Conservation (phyloP, 1,139 yeast genomes). For the Spencermartinsiella ligniputridi region DNA sequence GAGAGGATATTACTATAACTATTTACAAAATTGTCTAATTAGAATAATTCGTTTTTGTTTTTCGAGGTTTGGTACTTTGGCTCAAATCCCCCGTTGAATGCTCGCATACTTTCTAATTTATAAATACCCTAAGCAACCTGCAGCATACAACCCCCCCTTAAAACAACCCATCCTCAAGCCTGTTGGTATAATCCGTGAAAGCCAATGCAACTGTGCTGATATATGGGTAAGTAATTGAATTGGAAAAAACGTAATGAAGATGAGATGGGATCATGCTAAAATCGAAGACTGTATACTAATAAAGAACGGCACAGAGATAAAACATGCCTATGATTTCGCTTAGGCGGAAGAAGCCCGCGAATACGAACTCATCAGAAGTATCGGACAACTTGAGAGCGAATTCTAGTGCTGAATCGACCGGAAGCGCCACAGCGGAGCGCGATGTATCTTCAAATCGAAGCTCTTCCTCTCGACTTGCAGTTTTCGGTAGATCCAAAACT, state of each 20-base stretch:
- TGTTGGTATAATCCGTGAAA: neutral
- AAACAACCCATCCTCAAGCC: neutral
- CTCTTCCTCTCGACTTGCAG: neutral
- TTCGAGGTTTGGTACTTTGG: no score
- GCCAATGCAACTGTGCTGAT: conserved; percentile 1
- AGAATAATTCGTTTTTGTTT: no score
- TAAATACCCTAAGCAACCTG: conserved; percentile 1
- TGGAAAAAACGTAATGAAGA: no score
- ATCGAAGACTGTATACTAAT: neutral
- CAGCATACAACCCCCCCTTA: no score
- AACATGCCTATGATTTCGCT: conserved; percentile 19
- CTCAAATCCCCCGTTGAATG: no score
- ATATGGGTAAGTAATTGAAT: conserved; percentile 2
- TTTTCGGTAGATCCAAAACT: neutral
- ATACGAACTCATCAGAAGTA: neutral
- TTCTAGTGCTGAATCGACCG: neutral
- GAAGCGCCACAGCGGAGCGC: neutral
- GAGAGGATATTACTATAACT: no score
- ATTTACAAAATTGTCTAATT: no score
- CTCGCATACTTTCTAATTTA: no score
- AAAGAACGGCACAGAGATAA: neutral
- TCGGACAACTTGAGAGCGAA: neutral
- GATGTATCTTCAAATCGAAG: neutral
- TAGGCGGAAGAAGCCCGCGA: conserved; percentile 15
- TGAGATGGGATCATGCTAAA: neutral